Conservation (phyloP, 1,284 basidiomycete species). For the Trichosporon asahii region DNA sequence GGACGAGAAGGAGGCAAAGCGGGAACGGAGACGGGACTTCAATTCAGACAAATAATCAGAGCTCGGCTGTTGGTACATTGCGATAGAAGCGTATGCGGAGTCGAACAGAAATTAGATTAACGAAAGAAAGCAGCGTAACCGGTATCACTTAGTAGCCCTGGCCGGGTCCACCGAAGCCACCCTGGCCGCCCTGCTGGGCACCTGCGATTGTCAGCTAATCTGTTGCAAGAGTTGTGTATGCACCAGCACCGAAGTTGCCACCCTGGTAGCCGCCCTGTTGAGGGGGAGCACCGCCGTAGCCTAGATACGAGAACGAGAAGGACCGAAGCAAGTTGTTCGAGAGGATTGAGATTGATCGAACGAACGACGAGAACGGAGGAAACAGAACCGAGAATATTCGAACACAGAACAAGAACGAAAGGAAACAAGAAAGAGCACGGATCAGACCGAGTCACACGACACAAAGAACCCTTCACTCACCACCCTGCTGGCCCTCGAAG, state of each 20-base stretch:
- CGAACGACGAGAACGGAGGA: constrained; percentile 9
- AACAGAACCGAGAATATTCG: not conserved
- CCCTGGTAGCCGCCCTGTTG: constrained; percentile 27
- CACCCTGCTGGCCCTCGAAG: constrained; percentile 37
- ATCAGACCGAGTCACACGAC: constrained; percentile 6
- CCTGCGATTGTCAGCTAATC: constrained; percentile 20
- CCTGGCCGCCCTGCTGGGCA: constrained; percentile 33
- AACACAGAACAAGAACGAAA: constrained; percentile 5
- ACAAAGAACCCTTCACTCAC: constrained; percentile 20
- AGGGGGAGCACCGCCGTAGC: constrained; percentile 21
- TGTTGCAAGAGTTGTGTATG: not conserved
- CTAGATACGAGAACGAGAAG: constrained; percentile 10
- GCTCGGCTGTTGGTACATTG: constrained; percentile 10
- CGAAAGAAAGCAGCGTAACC: constrained; percentile 9
- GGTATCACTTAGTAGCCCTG: constrained; percentile 33
- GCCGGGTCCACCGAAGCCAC: constrained; percentile 30
- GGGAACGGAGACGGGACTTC: constrained; percentile 13
- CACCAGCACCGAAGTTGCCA: constrained; percentile 30
- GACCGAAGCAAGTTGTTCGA: not conserved
- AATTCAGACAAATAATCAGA: constrained; percentile 10
- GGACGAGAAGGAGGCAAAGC: not conserved
- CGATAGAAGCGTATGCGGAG: constrained; percentile 10
- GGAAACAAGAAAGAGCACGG: constrained; percentile 8
- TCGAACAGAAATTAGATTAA: constrained; percentile 4
- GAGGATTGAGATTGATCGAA: constrained; percentile 4